These are phyloP conservation scores for Meyerozyma guilliermondii DNA, from an alignment of 1,139 yeast genomes.

Conservation along the genomic window DNA sequence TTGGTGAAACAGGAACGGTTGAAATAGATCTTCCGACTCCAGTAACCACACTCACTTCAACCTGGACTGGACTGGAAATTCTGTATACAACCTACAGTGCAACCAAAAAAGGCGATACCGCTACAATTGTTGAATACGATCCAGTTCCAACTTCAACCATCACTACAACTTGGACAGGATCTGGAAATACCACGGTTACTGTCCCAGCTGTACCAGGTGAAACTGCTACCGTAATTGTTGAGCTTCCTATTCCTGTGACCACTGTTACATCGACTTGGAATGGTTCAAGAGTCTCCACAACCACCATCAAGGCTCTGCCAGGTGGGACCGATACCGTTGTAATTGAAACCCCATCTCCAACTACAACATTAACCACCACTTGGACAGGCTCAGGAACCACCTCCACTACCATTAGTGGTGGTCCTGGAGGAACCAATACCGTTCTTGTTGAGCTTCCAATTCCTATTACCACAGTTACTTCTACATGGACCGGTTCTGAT, in stretches of 20 bases:
- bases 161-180: conserved; percentile 2
- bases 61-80: conserved; percentile 16
- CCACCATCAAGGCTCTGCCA: neutral
- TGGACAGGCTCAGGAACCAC: conserved; percentile 7
- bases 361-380: conserved; percentile 6
- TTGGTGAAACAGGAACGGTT: conserved; percentile 11
- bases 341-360: conserved; percentile 7
- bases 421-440: conserved; percentile 2
- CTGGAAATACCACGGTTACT: conserved; percentile 10
- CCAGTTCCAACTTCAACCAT: conserved; percentile 9
- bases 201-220: conserved; percentile 11
- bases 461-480: conserved; percentile 8
- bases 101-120: conserved; percentile 9
- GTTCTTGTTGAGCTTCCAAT: conserved; percentile 6
- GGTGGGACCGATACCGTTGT: conserved; percentile 2
- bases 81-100: conserved; percentile 21
- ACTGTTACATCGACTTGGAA: conserved; percentile 1
- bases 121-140: conserved; percentile 5
- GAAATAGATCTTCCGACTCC: conserved; percentile 12
- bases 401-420: conserved; percentile 3
- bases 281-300: neutral
- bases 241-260: conserved; percentile 5
- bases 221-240: conserved; percentile 4
- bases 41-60: conserved; percentile 8
- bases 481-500: conserved; percentile 5